These are phyloP conservation scores for Mortierella polycephala DNA, from an alignment of 371 early-diverging fungal species.

Conservation along the genomic window DNA sequence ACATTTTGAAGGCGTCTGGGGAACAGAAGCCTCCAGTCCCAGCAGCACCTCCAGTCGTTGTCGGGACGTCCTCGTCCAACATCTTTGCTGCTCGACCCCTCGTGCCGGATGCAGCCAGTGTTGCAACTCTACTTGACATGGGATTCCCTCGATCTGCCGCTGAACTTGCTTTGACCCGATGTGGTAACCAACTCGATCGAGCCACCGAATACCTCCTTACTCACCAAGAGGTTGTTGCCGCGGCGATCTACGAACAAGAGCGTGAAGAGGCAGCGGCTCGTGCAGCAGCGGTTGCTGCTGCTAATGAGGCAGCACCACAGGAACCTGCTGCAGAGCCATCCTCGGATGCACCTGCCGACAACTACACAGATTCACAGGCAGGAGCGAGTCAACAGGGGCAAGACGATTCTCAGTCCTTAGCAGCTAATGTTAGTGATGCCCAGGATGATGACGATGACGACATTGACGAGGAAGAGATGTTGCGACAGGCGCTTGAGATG, in stretches of 20 bases:
- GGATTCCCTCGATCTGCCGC: conserved; percentile 90
- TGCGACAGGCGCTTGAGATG: conserved; percentile 55
- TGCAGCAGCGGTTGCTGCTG: conserved; percentile 36
- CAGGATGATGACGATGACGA: conserved; percentile 51
- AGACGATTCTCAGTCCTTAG: conserved; percentile 5
- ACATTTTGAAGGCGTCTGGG: conserved; percentile 80
- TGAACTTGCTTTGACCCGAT: conserved; percentile 81
- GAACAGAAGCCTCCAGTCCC: conserved; percentile 59
- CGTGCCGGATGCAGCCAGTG: conserved; percentile 69
- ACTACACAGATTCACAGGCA: neutral
- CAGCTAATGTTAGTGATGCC: conserved; percentile 25
- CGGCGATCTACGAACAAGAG: conserved; percentile 49
- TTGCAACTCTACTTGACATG: conserved; percentile 87
- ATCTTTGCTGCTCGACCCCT: conserved; percentile 53
- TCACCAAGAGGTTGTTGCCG: conserved; percentile 76
- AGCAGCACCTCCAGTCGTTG: conserved; percentile 31
- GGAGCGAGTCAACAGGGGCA: neutral
- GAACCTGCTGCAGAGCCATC: conserved; percentile 15
- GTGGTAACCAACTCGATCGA: conserved; percentile 82
- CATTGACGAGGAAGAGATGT: conserved; percentile 57
- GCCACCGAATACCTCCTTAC: conserved; percentile 92
- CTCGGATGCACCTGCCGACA: conserved; percentile 10
- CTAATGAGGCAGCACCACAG: conserved; percentile 14
- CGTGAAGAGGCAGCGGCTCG: conserved; percentile 53
- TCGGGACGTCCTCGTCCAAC: conserved; percentile 30